Conservation (phyloP, 805 yeast species). For the Pichia deserticola region DNA sequence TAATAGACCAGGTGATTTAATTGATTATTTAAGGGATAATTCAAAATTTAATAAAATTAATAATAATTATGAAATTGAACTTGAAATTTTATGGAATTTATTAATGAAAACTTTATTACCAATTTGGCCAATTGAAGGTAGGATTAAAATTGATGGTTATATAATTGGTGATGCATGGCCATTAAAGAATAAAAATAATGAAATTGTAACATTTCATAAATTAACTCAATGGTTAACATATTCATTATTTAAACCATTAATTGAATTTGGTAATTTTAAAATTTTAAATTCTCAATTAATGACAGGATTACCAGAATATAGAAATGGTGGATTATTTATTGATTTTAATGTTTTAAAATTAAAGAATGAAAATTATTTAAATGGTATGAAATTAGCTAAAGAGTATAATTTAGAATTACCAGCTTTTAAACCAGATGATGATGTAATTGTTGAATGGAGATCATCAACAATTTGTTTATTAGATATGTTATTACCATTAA, state of each 20-base stretch:
- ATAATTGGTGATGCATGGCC: constrained; percentile 61
- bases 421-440: constrained; percentile 45
- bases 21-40: constrained; percentile 37
- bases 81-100: constrained; percentile 45
- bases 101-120: constrained; percentile 49
- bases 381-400: constrained; percentile 33
- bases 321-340: constrained; percentile 59
- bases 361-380: constrained; percentile 32
- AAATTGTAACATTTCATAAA: constrained; percentile 55
- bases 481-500: constrained; percentile 44
- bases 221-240: constrained; percentile 63
- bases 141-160: constrained; percentile 42
- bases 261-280: constrained; percentile 36
- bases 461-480: constrained; percentile 51
- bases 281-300: constrained; percentile 33
- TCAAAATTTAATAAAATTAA: neutral
- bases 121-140: constrained; percentile 55
- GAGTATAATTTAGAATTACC: constrained; percentile 34
- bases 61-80: constrained; percentile 29
- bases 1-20: constrained; percentile 40
- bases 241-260: constrained; percentile 48
- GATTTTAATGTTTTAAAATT: constrained; percentile 46
- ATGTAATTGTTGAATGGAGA: constrained; percentile 63
- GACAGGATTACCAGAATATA: constrained; percentile 54
- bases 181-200: constrained; percentile 32